Evolutionary conservation across 1,284 basidiomycete species (phyloP), one percentile per base, ranked within the genome.

Genomic region (Fistulina hepatica): DNA sequence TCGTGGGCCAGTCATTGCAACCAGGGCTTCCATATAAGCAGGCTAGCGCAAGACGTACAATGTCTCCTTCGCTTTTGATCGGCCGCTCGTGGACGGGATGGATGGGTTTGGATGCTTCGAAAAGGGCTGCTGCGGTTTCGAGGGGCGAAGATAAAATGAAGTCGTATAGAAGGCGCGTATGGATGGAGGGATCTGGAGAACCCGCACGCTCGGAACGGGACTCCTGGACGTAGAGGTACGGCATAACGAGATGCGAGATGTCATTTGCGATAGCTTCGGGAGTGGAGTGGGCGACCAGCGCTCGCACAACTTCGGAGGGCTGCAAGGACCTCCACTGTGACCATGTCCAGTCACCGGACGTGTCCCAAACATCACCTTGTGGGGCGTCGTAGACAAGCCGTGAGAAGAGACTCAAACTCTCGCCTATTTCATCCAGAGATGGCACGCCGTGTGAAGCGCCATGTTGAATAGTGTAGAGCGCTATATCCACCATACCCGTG

Each of bases 201-300:
- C 86, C 85, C 17, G 71, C 61, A 21, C 91, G 78, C 56, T 94
- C 91, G 34, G 78, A 75, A 19, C 83, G 78, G 12, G 84, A 73
- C 57, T 94, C 89, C 15, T 94, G 66, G 15, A 94, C 88, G 48
- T 82, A 92, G 1, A 95, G 71, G 54, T 93, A 97, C 2, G 92
- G 92, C 59, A 91, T 69, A 39, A 91, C 84, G 20, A 94, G 76
- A 21, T 68, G 69, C 17, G 70, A 64, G 36, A 95, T 80, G 48
- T 91, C 80, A 33, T 58, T 57, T 2, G 78, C 71, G n/a, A 95
- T 52, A 11, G 69, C 73, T 3, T 67, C 62, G 3, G 81, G 65
- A 1, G 73, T 75, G 6, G 89, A 81, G 53, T 77, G 61, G 5
- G 71, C 60, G 6, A 94, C 71, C 55, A 93, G 94, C 17, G 81